Evolutionary conservation across 2,329 filamentous ascomycete species (phyloP), one percentile per base, ranked within the genome.

Genomic region (Fulvia fulva): DNA sequence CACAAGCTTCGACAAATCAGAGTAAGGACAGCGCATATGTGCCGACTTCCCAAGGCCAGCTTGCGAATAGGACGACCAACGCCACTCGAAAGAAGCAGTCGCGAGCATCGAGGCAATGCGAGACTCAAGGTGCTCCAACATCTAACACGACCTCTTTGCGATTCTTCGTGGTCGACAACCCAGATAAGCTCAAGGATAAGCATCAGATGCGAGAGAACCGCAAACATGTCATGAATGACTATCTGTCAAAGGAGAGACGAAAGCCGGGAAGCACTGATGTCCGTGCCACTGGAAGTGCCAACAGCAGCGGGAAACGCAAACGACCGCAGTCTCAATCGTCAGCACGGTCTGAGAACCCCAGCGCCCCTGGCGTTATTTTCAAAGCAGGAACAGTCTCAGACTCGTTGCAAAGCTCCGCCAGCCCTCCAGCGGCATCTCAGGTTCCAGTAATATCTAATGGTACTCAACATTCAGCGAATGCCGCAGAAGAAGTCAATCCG

Each of bases 221-320:
- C 2, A 60, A 65, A 44, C 65, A 69, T 57, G 70, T 72, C 21
- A 72, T 72, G 70, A 59, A 68, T 30, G 62, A 70, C 51, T 71
- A 70, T 50, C 62, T 72, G 6, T 61, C 62, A 32, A 71, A 71
- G 54, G 67, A 70, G 32, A 61, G 66, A 22, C 54, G 57, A 26
- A 66, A 70, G 16, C 67, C 68, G 12, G 43, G 51, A 26, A 66
- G 63, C 44, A 67, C 51, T 14, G 68, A 70, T 52, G 55, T 55
- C 37, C 64, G 67, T 2, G 67, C 67, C 21, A 63, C 52, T 1
- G 55, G 62, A 12, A 37, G 26, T 32, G 19, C n/a, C 9, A n/a
- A n/a, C 23, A 3, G 34, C n/a, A 37, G 34, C 23, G 63, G 45
- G 43, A 62, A 62, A 46, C 63, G 63, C 7, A 61, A 61, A 30